phyloP scores from a whole-genome alignment of 495 filamentous ascomycete genomes.

The Xylaria bambusicola region DNA sequence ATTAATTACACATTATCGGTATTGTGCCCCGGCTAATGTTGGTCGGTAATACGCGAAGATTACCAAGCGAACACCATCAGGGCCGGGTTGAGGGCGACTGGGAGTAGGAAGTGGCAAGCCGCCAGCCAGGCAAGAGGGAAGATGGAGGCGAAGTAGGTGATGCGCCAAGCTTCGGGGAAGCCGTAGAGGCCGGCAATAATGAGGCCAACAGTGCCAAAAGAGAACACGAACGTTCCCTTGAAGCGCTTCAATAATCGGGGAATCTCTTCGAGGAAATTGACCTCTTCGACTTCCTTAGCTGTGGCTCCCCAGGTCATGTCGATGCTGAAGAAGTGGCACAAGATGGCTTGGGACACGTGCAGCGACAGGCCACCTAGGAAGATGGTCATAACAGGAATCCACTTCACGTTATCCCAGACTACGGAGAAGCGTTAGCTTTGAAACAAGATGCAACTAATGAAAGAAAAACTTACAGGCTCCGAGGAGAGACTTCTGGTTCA shows the following conservation, averaged over 20 bases:
- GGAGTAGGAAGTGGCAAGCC: conserved; percentile 58
- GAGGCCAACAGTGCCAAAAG: conserved; percentile 43
- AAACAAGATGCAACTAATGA: conserved; percentile 9
- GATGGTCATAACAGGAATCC: conserved; percentile 61
- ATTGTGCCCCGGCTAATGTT: background rate
- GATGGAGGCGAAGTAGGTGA: conserved; percentile 58
- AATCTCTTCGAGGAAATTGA: conserved; percentile 62
- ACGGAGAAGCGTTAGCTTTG: conserved; percentile 23
- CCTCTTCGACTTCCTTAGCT: conserved; percentile 62
- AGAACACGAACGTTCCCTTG: conserved; percentile 61
- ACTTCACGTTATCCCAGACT: conserved; percentile 64
- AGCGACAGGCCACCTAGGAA: conserved; percentile 67
- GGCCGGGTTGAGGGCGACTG: conserved; percentile 63
- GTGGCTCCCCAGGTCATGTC: conserved; percentile 66
- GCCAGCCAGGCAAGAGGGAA: conserved; percentile 58
- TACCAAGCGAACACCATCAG: conserved; percentile 70
- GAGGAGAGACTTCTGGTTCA: conserved; percentile 44
- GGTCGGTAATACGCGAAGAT: background rate
- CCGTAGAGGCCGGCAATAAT: conserved; percentile 50
- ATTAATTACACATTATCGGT: conserved; percentile 13
- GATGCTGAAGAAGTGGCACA: conserved; percentile 63
- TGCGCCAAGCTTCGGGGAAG: conserved; percentile 57
- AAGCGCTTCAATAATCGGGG: conserved; percentile 57
- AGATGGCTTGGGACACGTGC: conserved; percentile 62
- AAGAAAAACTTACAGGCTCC: conserved; percentile 33